A percentile compares a stretch with the other conserved stretches of the same genome.
Evolutionary conservation across 805 yeast species (phyloP).

Genomic region (Candida stauntonica): DNA sequence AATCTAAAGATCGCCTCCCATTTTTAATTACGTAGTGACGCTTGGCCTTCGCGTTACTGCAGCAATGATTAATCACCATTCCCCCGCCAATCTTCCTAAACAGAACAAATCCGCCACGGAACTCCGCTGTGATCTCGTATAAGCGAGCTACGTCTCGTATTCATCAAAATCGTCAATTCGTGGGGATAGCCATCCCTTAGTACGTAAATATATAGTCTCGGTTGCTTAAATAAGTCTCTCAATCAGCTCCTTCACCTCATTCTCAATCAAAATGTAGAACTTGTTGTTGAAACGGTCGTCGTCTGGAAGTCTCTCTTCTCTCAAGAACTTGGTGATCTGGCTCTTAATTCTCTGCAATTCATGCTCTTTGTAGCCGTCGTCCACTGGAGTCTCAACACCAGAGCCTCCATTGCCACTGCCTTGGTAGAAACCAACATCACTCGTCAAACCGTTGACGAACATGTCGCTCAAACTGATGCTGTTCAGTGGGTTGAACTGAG

Average conservation of each 20-base stretch:
- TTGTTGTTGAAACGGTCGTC: constrained; percentile 29
- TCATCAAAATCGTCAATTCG: no score
- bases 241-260: constrained; percentile 27
- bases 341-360: constrained; percentile 27
- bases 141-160: no score
- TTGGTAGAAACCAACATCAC: constrained; percentile 18
- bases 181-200: no score
- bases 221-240: constrained; percentile 22
- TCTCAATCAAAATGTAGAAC: constrained; percentile 26
- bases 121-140: no score
- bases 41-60: no score
- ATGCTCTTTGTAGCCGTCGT: constrained; percentile 26
- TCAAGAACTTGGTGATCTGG: constrained; percentile 26
- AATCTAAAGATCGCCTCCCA: no score
- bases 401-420: neutral
- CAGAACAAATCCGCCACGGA: no score
- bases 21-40: no score
- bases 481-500: constrained; percentile 16
- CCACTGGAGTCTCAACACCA: constrained; percentile 12
- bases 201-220: no score
- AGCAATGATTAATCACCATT: no score
- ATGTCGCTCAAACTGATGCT: constrained; percentile 26
- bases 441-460: constrained; percentile 26
- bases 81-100: no score
- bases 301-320: constrained; percentile 27